A percentile compares a stretch with the other conserved stretches of the same genome.
Conservation (phyloP, 495 filamentous ascomycete species). For the Filosporella fistucella region DNA sequence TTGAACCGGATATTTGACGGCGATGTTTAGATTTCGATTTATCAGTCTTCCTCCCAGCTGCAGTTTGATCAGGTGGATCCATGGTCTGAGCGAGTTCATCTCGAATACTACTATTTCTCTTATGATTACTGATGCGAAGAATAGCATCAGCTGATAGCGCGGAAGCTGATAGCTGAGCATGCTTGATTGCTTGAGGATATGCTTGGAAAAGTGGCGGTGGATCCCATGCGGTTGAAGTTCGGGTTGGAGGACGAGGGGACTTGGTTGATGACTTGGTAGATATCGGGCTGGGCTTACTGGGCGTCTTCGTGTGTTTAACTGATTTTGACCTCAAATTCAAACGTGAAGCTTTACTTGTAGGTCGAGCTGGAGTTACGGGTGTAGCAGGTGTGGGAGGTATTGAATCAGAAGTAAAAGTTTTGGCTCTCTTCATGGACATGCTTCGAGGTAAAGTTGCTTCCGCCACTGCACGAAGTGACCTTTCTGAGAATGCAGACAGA, state of each 20-base stretch:
- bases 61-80: slow-evolving; percentile 33
- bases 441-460: slow-evolving; percentile 22
- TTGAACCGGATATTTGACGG: slow-evolving; percentile 52
- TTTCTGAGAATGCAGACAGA: slow-evolving; percentile 14
- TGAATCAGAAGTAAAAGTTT: too few relatives aligned
- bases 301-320: slow-evolving; percentile 28
- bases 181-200: slow-evolving; percentile 75
- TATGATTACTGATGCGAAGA: slow-evolving; percentile 53
- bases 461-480: slow-evolving; percentile 27
- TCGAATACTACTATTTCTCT: slow-evolving; percentile 36
- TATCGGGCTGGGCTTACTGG: slow-evolving; percentile 16
- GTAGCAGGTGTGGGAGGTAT: slow-evolving; percentile 38
- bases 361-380: slow-evolving; percentile 4
- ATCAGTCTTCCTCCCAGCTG: slow-evolving; percentile 18
- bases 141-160: slow-evolving; percentile 53
- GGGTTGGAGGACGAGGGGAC: slow-evolving; percentile 16
- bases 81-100: slow-evolving; percentile 35
- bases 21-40: slow-evolving; percentile 31
- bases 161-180: slow-evolving; percentile 46
- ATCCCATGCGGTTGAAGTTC: slow-evolving; percentile 50
- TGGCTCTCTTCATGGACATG: slow-evolving; percentile 29
- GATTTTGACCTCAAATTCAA: slow-evolving; percentile 29
- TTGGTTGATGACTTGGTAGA: slow-evolving; percentile 17
- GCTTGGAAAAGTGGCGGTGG: slow-evolving; percentile 85
- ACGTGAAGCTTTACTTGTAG: slow-evolving; percentile 8